phyloP scores from a whole-genome alignment of 441 rosid genomes.

The Gossypium aridum region DNA sequence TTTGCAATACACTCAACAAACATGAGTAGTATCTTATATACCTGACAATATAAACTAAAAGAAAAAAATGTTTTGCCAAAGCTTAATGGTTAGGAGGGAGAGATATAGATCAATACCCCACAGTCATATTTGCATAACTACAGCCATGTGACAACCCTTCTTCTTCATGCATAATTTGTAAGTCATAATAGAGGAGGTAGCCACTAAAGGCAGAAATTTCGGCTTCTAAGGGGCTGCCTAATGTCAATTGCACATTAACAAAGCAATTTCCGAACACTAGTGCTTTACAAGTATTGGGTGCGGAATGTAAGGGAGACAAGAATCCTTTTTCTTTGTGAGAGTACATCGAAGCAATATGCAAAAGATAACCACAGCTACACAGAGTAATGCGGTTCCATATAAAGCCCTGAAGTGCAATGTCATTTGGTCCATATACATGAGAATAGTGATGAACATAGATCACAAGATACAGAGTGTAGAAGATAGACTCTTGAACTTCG shows the following conservation, averaged over 20 bases:
- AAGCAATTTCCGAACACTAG: not conserved
- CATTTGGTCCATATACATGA: not conserved
- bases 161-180: no score
- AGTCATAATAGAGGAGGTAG: no score
- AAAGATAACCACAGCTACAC: not conserved
- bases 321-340: no score
- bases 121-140: no score
- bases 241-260: not conserved
- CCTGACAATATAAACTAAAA: not conserved
- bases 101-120: no score
- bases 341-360: not conserved
- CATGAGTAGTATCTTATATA: not conserved
- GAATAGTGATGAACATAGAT: not conserved
- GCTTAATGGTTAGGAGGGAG: not conserved
- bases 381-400: not conserved
- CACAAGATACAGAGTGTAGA: not conserved
- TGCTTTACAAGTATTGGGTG: no score
- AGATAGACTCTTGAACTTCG: not conserved
- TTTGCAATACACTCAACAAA: not conserved
- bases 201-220: not conserved
- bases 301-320: no score
- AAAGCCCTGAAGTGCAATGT: not conserved
- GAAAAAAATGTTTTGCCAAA: not conserved
- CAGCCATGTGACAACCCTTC: no score
- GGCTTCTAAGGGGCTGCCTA: not conserved